These are phyloP conservation scores for Dipodascopsis tothii DNA, from an alignment of 805 yeast genomes.

Conservation along the genomic window DNA sequence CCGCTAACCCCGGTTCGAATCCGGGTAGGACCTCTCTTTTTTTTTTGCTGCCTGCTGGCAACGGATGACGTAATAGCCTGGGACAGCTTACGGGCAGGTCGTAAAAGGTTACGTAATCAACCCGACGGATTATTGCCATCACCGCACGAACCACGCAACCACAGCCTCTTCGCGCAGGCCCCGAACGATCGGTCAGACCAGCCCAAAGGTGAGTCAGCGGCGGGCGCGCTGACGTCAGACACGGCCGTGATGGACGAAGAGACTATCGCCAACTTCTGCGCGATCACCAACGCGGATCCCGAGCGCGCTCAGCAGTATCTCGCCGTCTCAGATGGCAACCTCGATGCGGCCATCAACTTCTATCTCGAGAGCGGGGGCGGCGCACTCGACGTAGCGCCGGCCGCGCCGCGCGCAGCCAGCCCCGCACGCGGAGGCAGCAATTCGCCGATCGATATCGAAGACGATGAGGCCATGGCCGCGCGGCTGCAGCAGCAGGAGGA, in stretches of 20 bases:
- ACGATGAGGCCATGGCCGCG: slow-evolving; percentile 25
- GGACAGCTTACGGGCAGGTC: too few species aligned
- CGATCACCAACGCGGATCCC: slow-evolving; percentile 71
- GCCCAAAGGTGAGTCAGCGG: too few species aligned
- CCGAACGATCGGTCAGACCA: too few species aligned
- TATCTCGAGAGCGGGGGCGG: slow-evolving; percentile 56
- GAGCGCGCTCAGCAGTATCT: slow-evolving; percentile 66
- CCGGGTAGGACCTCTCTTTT: slow-evolving; percentile 31
- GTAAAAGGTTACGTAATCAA: too few species aligned
- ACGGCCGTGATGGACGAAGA: slow-evolving; percentile 32
- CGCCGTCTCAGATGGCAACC: slow-evolving; percentile 66
- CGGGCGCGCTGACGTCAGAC: too few species aligned
- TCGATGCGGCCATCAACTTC: slow-evolving; percentile 78
- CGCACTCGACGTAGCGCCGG: slow-evolving; percentile 19
- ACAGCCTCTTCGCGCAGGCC: too few species aligned
- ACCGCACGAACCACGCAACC: too few species aligned
- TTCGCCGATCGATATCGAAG: slow-evolving; percentile 24
- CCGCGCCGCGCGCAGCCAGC: too few species aligned
- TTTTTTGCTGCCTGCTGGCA: too few species aligned
- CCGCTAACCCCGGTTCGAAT: slow-evolving; percentile 36
- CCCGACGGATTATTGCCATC: too few species aligned
- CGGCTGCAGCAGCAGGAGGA: slow-evolving; percentile 28
- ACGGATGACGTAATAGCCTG: too few species aligned
- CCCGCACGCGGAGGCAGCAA: neutral
- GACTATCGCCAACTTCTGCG: slow-evolving; percentile 63